Conservation (phyloP, 805 yeast species). For the Metschnikowia lochheadii region DNA sequence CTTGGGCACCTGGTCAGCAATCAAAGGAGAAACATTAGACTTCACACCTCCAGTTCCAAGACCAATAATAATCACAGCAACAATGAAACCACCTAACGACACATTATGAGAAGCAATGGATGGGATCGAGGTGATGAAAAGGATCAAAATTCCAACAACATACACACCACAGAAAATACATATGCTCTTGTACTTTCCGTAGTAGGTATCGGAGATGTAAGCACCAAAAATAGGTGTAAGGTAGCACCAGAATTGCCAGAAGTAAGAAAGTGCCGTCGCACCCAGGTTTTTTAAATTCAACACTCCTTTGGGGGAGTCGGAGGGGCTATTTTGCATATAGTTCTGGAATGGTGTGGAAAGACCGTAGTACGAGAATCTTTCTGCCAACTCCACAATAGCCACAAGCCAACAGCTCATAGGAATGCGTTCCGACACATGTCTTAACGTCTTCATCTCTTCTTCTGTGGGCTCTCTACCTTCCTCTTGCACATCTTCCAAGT, state of each 20-base stretch:
- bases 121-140: constrained; percentile 68
- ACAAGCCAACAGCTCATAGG: constrained; percentile 16
- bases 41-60: constrained; percentile 80
- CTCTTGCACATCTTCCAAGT: constrained; percentile 5
- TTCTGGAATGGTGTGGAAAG: constrained; percentile 17
- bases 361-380: constrained; percentile 15
- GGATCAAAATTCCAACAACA: constrained; percentile 55
- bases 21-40: constrained; percentile 67
- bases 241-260: constrained; percentile 17
- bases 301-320: constrained; percentile 11
- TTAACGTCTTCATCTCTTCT: constrained; percentile 47
- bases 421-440: constrained; percentile 40
- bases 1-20: constrained; percentile 50
- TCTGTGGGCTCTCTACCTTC: constrained; percentile 39
- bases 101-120: constrained; percentile 43
- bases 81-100: constrained; percentile 59
- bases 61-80: constrained; percentile 58
- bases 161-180: constrained; percentile 56
- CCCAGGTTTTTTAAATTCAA: constrained; percentile 8
- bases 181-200: constrained; percentile 70
- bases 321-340: constrained; percentile 13
- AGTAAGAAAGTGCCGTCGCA: constrained; percentile 14
- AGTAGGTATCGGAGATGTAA: constrained; percentile 62
- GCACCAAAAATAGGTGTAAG: constrained; percentile 14
- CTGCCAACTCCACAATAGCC: constrained; percentile 14